Base-by-base conservation (phyloP, 192 early-diverging fungal species). In the Chytriomyces sp. region DNA sequence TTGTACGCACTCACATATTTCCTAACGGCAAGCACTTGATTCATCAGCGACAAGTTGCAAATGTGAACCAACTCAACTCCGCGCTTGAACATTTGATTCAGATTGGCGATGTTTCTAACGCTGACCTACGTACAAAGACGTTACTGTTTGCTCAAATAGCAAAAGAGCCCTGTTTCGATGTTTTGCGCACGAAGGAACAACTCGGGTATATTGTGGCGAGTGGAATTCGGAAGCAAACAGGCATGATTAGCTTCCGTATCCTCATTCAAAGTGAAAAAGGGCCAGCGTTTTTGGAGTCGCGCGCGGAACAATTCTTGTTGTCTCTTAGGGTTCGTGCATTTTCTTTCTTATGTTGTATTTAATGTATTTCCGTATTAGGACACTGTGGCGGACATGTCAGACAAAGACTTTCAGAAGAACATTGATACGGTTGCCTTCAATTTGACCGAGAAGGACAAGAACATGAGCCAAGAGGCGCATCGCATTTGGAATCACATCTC, bases 151-250 rank as follows among this genome's bases (percentile, higher is more conserved):
- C 88, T 14, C 92, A 96, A 64, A 92, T 99, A 41, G 78, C 89
- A 22, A 82, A 91, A 53, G 96, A 99, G 75, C 93, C 95, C 34
- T 91, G 86, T 72, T 99, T 98, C 79, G 91, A 98, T 80, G 90
- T 95, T 69, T 80, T 99, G 57, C 86, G 97, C 28, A 99, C 97
- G 19, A 94, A 98, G 64, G 84, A 85, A 60, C 84, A 85, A 72
- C 72, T 85, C 3, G 91, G 93, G 26, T 94, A 94, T 59, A 78
- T 91, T 61, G 92, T 94, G 0, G 89, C 85, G 40, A 89, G 86
- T 70, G 88, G 89, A 7, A 78, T 91, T 26, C 82, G 91, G 57
- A 90, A 90, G 78, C 85, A 84, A 61, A 88, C 91, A 32, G 93
- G 94, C 3, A 84, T 83, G 22, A 90, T 93, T 76, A 88, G 90